These are phyloP conservation scores for Rusavskia elegans DNA, from an alignment of 495 filamentous ascomycete genomes.

Conservation along the genomic window DNA sequence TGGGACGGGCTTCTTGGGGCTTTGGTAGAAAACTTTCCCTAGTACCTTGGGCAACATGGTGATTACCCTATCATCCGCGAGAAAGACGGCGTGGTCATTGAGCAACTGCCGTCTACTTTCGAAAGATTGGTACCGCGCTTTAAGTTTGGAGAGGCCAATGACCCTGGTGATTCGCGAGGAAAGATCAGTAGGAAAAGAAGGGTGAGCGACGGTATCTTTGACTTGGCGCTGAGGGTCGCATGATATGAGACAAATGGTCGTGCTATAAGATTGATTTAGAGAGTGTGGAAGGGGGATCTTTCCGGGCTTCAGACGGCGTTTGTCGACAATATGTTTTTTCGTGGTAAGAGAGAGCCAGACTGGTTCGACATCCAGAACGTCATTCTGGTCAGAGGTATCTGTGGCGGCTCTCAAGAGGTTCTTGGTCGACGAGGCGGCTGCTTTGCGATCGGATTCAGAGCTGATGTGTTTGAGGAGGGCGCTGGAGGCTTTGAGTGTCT, in stretches of 20 bases:
- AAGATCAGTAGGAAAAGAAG: conserved; percentile 58
- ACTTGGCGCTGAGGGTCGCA: conserved; percentile 75
- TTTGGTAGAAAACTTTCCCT: conserved; percentile 77
- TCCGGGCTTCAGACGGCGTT: conserved; percentile 62
- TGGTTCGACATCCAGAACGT: conserved; percentile 37
- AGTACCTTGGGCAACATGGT: conserved; percentile 59
- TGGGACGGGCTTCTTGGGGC: conserved; percentile 71
- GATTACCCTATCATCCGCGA: conserved; percentile 71
- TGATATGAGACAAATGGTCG: conserved; percentile 69
- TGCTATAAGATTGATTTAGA: conserved; percentile 41
- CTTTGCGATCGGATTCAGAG: conserved; percentile 39
- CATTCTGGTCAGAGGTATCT: conserved; percentile 27
- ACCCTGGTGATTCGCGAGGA: conserved; percentile 61
- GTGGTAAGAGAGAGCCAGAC: conserved; percentile 79
- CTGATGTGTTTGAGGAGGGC: conserved; percentile 72
- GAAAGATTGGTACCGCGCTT: conserved; percentile 70
- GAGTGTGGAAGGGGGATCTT: conserved; percentile 53
- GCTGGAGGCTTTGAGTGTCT: conserved; percentile 65
- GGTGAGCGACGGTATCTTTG: conserved; percentile 69
- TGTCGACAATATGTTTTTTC: conserved; percentile 71
- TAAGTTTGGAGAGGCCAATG: conserved; percentile 68
- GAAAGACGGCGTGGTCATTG: conserved; percentile 71
- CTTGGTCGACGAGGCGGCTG: conserved; percentile 44
- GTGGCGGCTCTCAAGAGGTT: conserved; percentile 52
- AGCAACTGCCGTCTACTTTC: conserved; percentile 75